These are phyloP conservation scores for Stevia rebaudiana DNA, from an alignment of 140 eudicot species.

Conservation along the genomic window DNA sequence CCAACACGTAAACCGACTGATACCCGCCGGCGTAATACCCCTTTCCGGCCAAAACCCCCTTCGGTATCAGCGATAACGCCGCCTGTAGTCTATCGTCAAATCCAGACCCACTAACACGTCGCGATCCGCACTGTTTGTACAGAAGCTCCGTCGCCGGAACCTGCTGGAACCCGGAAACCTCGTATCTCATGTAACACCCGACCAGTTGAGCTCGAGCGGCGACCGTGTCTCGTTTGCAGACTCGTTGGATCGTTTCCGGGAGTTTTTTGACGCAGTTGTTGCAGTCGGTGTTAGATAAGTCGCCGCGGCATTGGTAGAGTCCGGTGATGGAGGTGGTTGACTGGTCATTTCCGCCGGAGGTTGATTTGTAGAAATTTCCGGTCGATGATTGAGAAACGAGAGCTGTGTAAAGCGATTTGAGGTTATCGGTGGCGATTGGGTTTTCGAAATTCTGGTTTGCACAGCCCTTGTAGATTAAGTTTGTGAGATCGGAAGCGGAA, in stretches of 20 bases:
- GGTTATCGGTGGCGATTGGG: constrained; percentile 41
- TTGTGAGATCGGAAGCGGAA: constrained; percentile 37
- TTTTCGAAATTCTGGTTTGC: constrained; percentile 66
- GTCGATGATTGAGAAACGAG: constrained; percentile 52
- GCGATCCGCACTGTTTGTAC: constrained; percentile 62
- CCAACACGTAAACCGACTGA: constrained; percentile 67
- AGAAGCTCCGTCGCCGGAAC: constrained; percentile 54
- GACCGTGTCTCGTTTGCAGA: constrained; percentile 28
- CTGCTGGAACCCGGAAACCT: constrained; percentile 52
- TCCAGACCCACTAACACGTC: constrained; percentile 44
- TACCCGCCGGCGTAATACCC: constrained; percentile 70
- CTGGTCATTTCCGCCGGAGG: constrained; percentile 21
- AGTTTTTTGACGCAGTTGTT: constrained; percentile 42
- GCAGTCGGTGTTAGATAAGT: constrained; percentile 57
- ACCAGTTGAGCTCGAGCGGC: constrained; percentile 59
- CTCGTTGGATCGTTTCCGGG: constrained; percentile 27
- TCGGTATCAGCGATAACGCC: constrained; percentile 51
- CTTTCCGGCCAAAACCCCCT: constrained; percentile 55
- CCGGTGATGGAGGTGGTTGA: constrained; percentile 48
- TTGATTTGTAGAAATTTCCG: constrained; percentile 52
- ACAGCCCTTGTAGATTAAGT: constrained; percentile 74
- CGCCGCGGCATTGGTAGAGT: constrained; percentile 86
- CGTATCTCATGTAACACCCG: constrained; percentile 75
- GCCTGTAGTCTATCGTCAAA: constrained; percentile 43
- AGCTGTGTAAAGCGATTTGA: constrained; percentile 40